Evolutionary conservation across 176 grass and related monocot species (phyloP), one percentile per base, ranked within the genome.

Genomic region (Thinopyrum elongatum): DNA sequence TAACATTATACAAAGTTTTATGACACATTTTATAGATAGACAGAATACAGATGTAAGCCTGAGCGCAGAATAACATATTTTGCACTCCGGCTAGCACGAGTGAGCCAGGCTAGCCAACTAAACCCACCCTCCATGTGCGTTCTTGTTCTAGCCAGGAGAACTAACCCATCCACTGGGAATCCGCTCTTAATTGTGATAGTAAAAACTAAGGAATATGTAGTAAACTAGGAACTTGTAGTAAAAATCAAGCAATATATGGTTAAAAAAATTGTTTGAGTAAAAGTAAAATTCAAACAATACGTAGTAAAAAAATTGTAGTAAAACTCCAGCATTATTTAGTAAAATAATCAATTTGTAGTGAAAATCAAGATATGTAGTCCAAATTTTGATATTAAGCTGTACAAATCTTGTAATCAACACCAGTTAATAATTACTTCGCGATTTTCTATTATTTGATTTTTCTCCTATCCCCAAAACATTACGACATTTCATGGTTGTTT

Each of bases 1-100:
- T 70, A 53, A 85, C 49, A 85, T 71, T 31, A 55, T 57, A 84
- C 23, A 77, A 55, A 23, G 49, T 47, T 14, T 44, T 21, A 62
- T 77, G 33, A 21, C 25, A 73, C 11, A 64, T 47, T 74, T 83
- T 76, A 62, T 79, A 83, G 26, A 65, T 21, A 70, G 30, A 29
- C 15, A 28, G 26, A 74, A 74, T 29, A 30, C 30, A 75, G 19
- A 58, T 58, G 7, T 58, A 58, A 58, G 19, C 53, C 53, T 22
- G 53, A 58, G 53, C 19, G 19, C 21, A 58, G 53, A 55, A 58
- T 58, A 22, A 58, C 53, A 22, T 58, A 58, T 58, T 58, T 58
- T 58, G 21, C 6, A 22, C 53, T 58, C 53, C 6, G 53, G 53
- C 53, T 58, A 58, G 53, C 17, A 55, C 7, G 19, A 58, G 53